Evolutionary conservation across 495 filamentous ascomycete species (phyloP).

Genomic region (Podospora pseudoanserina): DNA sequence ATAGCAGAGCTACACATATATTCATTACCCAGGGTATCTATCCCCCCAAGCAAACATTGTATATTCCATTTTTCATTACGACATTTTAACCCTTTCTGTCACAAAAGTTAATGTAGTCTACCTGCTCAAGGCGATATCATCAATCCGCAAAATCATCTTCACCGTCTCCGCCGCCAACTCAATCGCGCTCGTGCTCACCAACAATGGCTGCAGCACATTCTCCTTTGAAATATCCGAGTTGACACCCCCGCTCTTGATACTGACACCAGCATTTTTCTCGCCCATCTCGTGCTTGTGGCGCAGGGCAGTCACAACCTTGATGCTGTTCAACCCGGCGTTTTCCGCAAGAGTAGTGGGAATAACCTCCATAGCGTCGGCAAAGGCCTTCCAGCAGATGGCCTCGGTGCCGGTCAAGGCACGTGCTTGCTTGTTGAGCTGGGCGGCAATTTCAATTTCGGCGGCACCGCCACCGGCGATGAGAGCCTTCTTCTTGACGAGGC

Average conservation of each 20-base stretch:
- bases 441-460: constrained; percentile 90
- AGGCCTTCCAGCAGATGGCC: constrained; percentile 96
- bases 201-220: constrained; percentile 92
- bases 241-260: constrained; percentile 94
- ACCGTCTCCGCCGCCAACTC: constrained; percentile 96
- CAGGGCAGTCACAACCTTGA: constrained; percentile 97
- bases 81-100: not conserved
- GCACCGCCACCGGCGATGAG: constrained; percentile 95
- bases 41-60: not conserved
- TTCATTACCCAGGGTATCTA: too few species aligned
- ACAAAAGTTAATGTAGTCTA: constrained; percentile 15
- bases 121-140: constrained; percentile 71
- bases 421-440: constrained; percentile 73
- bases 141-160: constrained; percentile 97
- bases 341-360: constrained; percentile 95
- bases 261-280: constrained; percentile 93
- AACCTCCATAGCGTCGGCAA: constrained; percentile 96
- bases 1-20: too few species aligned
- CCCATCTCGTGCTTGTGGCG: constrained; percentile 89
- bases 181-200: constrained; percentile 95
- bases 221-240: constrained; percentile 93
- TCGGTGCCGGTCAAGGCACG: constrained; percentile 84
- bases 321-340: constrained; percentile 94
- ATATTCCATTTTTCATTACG: not conserved
- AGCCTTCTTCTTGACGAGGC: constrained; percentile 97